Base-by-base conservation (phyloP, 306 rosid species). In the Adenanthera pavonina region DNA sequence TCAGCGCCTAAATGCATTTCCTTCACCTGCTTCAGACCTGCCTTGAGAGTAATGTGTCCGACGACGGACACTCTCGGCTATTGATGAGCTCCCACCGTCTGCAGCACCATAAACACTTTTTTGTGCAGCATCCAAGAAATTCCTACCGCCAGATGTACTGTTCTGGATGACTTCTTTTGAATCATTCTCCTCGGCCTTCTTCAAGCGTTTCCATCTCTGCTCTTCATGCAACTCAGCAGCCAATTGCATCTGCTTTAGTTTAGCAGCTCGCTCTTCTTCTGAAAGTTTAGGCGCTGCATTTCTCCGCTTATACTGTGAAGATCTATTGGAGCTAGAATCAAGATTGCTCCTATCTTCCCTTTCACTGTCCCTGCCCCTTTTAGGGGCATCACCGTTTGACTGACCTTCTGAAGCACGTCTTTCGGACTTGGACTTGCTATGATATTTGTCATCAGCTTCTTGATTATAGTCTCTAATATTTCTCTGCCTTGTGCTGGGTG, bases 171-270 rank as follows among this genome's bases (percentile, higher is more conserved):
- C 87, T 88, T 95, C 98, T 69, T 2, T 77, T 19, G 89, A 88
- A 83, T 93, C 99, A 14, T 85, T 86, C 75, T 92, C 99, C 17
- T 88, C 97, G 8, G 98, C 99, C 80, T 85, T 93, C 91, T 89
- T 92, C 86, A 95, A 84, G 11, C 97, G 97, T 81, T 86, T 95
- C 97, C 97, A 92, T 83, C 99, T 87, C 79, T 90, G 96, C 83
- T 92, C 98, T 85, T 95, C 98, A 82, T 95, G 98, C 82, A 93
- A 57, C 87, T 95, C 97, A 0, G 99, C 99, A 80, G 96, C 94
- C 83, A 88, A 83, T 85, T 95, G 96, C 99, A 95, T 92, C 87
- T 95, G 94, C 75, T 41, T 85, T 36, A 95, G 90, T 86, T 93
- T 87, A 72, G 93, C 90, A 70, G 96, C 97, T 71, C 96, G 92